Conservation (phyloP, 1,284 basidiomycete species). For the Microbotryum violaceum region DNA sequence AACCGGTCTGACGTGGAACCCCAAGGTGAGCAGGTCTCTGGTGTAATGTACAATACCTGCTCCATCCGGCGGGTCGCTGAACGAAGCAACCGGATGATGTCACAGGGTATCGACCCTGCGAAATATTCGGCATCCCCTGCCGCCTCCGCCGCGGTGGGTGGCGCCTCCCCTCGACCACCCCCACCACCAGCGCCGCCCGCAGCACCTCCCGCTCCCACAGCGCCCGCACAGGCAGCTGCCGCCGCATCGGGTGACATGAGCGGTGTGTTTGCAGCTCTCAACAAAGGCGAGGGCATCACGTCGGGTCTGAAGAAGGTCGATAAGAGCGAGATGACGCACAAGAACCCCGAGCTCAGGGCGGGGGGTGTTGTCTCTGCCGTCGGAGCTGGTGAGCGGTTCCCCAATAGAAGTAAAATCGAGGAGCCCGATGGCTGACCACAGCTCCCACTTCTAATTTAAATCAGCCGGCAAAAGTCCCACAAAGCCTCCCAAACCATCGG, state of each 20-base stretch:
- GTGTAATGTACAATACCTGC: no score
- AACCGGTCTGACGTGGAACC: conserved; percentile 84
- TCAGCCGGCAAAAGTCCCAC: conserved; percentile 40
- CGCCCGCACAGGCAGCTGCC: conserved; percentile 45
- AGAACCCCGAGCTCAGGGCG: conserved; percentile 80
- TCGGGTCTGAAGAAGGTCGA: conserved; percentile 89
- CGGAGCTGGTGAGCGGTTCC: conserved; percentile 17
- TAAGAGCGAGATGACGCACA: conserved; percentile 95
- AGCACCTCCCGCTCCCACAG: conserved; percentile 51
- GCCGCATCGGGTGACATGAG: conserved; percentile 54
- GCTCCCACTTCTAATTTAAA: no score
- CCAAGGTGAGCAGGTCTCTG: conserved; percentile 51
- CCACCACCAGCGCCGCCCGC: conserved; percentile 51
- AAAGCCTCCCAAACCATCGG: conserved; percentile 72
- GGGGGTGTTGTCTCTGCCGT: conserved; percentile 56
- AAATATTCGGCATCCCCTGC: conserved; percentile 24
- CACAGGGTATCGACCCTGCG: conserved; percentile 37
- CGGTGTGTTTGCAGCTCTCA: conserved; percentile 88
- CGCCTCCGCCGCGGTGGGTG: conserved; percentile 34
- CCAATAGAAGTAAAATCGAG: neutral
- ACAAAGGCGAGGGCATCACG: conserved; percentile 83
- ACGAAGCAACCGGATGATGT: no score
- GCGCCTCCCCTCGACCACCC: conserved; percentile 42
- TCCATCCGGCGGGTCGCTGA: no score
- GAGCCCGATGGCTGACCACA: no score